Evolutionary conservation across 805 yeast genomes (phyloP).

Genomic region (Pichia cephalocereana): DNA sequence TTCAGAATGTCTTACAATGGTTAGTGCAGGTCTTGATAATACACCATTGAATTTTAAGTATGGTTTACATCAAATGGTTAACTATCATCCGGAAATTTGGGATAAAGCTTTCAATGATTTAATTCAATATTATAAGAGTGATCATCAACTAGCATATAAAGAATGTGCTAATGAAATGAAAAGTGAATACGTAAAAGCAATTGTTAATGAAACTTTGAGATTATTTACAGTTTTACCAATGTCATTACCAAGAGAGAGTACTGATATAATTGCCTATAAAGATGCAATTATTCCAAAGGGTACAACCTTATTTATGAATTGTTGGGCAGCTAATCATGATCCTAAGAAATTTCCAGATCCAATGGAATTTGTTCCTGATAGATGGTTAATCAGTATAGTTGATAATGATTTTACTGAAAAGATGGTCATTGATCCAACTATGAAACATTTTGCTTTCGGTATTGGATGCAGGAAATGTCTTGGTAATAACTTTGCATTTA

Average conservation of each 20-base stretch:
- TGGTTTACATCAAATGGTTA: constrained; percentile 44
- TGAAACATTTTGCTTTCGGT: constrained; percentile 51
- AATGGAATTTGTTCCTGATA: constrained; percentile 38
- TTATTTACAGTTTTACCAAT: constrained; percentile 59
- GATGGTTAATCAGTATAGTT: constrained; percentile 23
- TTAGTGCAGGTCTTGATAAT: constrained; percentile 73
- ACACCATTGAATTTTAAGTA: constrained; percentile 56
- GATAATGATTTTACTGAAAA: not conserved
- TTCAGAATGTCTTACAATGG: constrained; percentile 63
- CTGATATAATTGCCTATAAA: constrained; percentile 36
- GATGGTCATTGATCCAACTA: not conserved
- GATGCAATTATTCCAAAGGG: constrained; percentile 41
- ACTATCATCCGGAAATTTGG: constrained; percentile 35
- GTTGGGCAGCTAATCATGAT: constrained; percentile 67
- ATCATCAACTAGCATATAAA: constrained; percentile 17
- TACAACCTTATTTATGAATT: constrained; percentile 54
- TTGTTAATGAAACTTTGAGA: constrained; percentile 55
- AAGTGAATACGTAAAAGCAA: constrained; percentile 45
- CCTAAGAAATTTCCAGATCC: constrained; percentile 33
- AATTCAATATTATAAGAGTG: constrained; percentile 23
- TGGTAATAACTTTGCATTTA: constrained; percentile 55
- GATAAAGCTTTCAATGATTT: constrained; percentile 35
- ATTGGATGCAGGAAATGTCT: constrained; percentile 67
- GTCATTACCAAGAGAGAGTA: constrained; percentile 53
- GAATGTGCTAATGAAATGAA: constrained; percentile 18